Evolutionary conservation across 768 basidiomycete species (phyloP).

Genomic region (Mycena filopes): DNA sequence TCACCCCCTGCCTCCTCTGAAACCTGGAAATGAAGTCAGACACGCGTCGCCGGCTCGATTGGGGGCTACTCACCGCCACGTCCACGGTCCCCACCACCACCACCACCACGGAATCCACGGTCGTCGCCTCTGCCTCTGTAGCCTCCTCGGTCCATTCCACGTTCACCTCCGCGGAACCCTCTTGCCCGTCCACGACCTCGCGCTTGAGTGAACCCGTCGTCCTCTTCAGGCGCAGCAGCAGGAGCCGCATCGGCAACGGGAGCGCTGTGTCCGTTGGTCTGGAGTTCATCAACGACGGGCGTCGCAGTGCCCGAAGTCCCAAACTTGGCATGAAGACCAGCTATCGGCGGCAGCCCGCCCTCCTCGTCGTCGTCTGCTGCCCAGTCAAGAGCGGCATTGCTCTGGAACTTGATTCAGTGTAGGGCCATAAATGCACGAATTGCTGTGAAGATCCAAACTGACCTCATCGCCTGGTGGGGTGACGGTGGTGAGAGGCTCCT

Average conservation of each 20-base stretch:
- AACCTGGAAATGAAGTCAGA: constrained; percentile 17
- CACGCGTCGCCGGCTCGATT: background rate
- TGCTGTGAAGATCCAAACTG: background rate
- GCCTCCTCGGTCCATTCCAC: constrained; percentile 35
- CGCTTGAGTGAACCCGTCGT: constrained; percentile 71
- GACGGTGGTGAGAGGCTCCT: constrained; percentile 22
- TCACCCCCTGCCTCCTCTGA: constrained; percentile 44
- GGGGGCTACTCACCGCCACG: constrained; percentile 35
- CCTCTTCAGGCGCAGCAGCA: constrained; percentile 51
- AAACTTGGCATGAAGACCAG: constrained; percentile 79
- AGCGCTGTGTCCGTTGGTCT: constrained; percentile 41
- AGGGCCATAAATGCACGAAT: constrained; percentile 23
- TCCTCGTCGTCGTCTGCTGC: constrained; percentile 90
- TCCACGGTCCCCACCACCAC: constrained; percentile 41
- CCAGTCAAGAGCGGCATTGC: constrained; percentile 74
- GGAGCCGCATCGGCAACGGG: constrained; percentile 15
- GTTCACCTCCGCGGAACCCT: constrained; percentile 43
- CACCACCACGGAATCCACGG: constrained; percentile 39
- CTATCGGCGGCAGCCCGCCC: constrained; percentile 80
- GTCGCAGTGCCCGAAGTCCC: constrained; percentile 80
- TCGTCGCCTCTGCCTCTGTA: constrained; percentile 52
- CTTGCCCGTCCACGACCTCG: constrained; percentile 60
- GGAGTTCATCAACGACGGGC: constrained; percentile 54
- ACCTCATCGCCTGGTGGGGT: constrained; percentile 34
- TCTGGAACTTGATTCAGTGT: constrained; percentile 32